Evolutionary conservation across 202 grass and related monocot species (phyloP).

Genomic region (Hordeum pubiflorum): DNA sequence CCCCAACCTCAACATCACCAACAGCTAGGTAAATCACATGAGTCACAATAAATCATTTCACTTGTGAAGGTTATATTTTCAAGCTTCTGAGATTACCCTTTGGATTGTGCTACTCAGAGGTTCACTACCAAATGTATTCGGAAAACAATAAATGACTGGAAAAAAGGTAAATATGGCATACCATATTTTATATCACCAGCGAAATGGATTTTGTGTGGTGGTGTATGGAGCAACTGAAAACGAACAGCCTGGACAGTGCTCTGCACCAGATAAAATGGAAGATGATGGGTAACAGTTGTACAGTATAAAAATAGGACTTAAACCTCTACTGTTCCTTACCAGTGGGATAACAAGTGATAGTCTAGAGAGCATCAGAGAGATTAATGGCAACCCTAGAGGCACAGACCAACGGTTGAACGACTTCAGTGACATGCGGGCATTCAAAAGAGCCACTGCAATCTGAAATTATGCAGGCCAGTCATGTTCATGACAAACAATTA

Average conservation of each 20-base stretch:
- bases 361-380: constrained; percentile 79
- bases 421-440: constrained; percentile 70
- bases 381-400: constrained; percentile 48
- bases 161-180: constrained; percentile 21
- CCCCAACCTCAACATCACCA: constrained; percentile 44
- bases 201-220: constrained; percentile 71
- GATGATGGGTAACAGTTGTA: not conserved
- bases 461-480: constrained; percentile 33
- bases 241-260: constrained; percentile 68
- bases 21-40: constrained; percentile 47
- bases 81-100: constrained; percentile 10
- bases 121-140: constrained; percentile 5
- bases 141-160: constrained; percentile 1
- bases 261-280: constrained; percentile 45
- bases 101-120: not conserved
- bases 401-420: constrained; percentile 74
- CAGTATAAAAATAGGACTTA: constrained; percentile 4
- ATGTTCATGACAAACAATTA: constrained; percentile 7
- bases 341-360: constrained; percentile 68
- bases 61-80: constrained; percentile 26
- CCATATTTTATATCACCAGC: constrained; percentile 85
- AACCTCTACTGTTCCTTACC: constrained; percentile 35
- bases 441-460: constrained; percentile 78
- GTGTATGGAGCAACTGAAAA: constrained; percentile 70
- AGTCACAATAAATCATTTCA: constrained; percentile 25